phyloP scores from a whole-genome alignment of 306 rosid species.

The Rosa chinensis region DNA sequence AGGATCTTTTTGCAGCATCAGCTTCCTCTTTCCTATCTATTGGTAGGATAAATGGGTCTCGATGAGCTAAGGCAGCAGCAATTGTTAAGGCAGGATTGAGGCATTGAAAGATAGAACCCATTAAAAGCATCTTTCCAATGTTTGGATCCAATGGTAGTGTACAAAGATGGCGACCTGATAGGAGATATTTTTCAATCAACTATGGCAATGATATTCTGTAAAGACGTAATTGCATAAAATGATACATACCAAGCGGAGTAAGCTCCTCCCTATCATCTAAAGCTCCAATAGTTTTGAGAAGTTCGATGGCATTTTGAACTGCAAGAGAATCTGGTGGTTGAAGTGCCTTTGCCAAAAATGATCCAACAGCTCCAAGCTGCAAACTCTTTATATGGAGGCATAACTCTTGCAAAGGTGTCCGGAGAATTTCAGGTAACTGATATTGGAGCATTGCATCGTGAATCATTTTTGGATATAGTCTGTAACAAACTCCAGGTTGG shows the following conservation, averaged over 20 bases:
- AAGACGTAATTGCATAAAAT: conserved; percentile 26
- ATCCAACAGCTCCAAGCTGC: conserved; percentile 88
- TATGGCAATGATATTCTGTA: conserved; percentile 18
- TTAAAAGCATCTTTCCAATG: conserved; percentile 96
- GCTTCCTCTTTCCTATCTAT: conserved; percentile 88
- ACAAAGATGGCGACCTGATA: conserved; percentile 84
- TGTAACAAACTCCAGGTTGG: conserved; percentile 92
- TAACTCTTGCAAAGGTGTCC: conserved; percentile 96
- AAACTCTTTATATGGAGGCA: conserved; percentile 93
- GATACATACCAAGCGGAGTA: conserved; percentile 76
- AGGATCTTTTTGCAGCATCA: conserved; percentile 75
- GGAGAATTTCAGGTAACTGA: conserved; percentile 92
- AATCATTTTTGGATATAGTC: conserved; percentile 82
- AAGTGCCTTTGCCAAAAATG: conserved; percentile 90
- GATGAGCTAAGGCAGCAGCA: conserved; percentile 94
- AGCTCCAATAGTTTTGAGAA: conserved; percentile 89
- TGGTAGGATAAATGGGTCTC: conserved; percentile 92
- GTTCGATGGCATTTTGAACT: conserved; percentile 91
- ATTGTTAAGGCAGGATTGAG: conserved; percentile 89
- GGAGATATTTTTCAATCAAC: conserved; percentile 24
- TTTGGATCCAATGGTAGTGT: conserved; percentile 96
- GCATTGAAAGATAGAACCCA: conserved; percentile 98
- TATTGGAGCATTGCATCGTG: conserved; percentile 85
- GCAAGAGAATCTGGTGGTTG: conserved; percentile 97
- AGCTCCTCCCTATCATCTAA: conserved; percentile 85